phyloP scores from a whole-genome alignment of 768 basidiomycete genomes.

The Boletus coccyginus region DNA sequence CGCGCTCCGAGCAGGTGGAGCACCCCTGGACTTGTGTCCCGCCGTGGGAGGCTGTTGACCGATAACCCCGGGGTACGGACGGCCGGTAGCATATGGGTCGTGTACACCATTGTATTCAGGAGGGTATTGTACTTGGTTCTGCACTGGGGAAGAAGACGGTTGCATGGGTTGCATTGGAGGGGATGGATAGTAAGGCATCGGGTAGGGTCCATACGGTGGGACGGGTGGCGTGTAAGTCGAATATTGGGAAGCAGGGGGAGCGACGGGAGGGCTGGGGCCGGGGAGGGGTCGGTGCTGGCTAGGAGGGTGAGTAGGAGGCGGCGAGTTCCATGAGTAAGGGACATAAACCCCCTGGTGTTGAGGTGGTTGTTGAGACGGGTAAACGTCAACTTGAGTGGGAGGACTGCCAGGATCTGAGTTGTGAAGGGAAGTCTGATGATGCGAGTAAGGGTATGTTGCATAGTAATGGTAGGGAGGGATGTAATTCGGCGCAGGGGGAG shows the following conservation, averaged over 20 bases:
- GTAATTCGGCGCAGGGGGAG: conserved; percentile 37
- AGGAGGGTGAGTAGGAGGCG: conserved; percentile 36
- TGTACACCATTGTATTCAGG: conserved; percentile 30
- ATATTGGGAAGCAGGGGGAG: conserved; percentile 33
- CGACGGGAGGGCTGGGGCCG: conserved; percentile 29
- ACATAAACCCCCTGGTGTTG: conserved; percentile 31
- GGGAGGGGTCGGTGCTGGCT: conserved; percentile 39
- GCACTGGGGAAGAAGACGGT: conserved; percentile 24
- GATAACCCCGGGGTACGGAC: conserved; percentile 29
- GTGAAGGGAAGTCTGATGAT: conserved; percentile 41
- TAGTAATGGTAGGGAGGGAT: conserved; percentile 41
- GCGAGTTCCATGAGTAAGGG: conserved; percentile 35
- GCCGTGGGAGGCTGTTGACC: conserved; percentile 31
- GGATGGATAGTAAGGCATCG: conserved; percentile 33
- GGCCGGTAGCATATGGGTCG: conserved; percentile 21
- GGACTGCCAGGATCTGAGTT: conserved; percentile 35
- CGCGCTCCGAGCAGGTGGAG: conserved; percentile 45
- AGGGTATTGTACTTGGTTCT: conserved; percentile 26
- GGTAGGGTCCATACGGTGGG: conserved; percentile 36
- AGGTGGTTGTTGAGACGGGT: conserved; percentile 31
- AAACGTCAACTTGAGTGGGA: conserved; percentile 31
- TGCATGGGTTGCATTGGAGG: conserved; percentile 28
- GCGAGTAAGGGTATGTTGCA: conserved; percentile 51
- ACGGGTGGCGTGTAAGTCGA: conserved; percentile 31
- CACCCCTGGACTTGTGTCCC: conserved; percentile 28